Evolutionary conservation across 1,284 basidiomycete genomes (phyloP).

Genomic region (Boletus coffeatus): DNA sequence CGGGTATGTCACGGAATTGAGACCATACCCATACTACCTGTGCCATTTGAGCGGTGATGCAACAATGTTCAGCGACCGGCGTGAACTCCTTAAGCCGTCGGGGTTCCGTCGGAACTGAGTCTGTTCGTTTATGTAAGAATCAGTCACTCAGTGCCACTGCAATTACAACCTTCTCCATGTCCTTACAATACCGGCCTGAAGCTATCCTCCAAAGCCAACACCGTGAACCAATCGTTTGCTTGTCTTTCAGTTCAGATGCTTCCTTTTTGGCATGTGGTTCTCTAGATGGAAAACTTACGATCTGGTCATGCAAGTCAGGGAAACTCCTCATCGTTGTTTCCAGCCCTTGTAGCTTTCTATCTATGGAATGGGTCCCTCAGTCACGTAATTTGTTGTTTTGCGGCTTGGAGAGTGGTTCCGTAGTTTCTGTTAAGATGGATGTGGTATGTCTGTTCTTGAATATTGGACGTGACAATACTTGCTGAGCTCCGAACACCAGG

Average conservation of each 20-base stretch:
- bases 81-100: no score
- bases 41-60: no score
- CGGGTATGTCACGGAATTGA: no score
- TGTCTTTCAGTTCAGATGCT: not conserved
- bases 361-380: not conserved
- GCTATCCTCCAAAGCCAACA: not conserved
- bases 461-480: no score
- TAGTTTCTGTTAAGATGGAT: not conserved
- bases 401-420: not conserved
- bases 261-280: not conserved
- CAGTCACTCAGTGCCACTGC: no score
- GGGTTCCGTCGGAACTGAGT: no score
- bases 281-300: not conserved
- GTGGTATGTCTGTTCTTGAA: not conserved
- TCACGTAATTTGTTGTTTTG: not conserved
- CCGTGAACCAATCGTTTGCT: not conserved
- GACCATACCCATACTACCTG: no score
- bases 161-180: not conserved
- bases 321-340: not conserved
- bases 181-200: not conserved
- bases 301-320: not conserved
- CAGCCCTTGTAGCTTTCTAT: not conserved
- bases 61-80: no score
- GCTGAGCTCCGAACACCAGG: not conserved
- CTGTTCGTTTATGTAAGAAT: no score